Conservation (phyloP, 2,329 filamentous ascomycete species). For the Beauveria australis region DNA sequence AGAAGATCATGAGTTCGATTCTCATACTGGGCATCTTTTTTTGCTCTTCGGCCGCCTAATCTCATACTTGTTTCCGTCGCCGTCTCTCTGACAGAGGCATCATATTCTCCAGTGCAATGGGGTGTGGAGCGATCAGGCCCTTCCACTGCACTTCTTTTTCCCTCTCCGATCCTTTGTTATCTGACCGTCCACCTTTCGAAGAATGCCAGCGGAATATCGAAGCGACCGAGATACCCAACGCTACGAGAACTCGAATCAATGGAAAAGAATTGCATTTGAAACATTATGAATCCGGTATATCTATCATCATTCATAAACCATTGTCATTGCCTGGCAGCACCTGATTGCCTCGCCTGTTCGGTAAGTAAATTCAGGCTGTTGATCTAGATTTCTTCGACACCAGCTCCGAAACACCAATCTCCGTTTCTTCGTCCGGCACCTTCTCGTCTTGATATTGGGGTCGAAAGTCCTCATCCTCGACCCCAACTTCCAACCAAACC, state of each 20-base stretch:
- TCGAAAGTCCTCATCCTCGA: conserved; percentile 47
- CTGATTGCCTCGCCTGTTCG: neutral
- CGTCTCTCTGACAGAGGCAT: neutral
- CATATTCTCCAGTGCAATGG: too few species aligned
- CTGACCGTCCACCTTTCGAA: neutral
- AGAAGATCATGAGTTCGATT: conserved; percentile 24
- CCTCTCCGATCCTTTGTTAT: neutral
- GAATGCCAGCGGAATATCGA: neutral
- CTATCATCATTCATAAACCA: too few species aligned
- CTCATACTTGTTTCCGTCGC: neutral
- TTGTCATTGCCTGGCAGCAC: neutral
- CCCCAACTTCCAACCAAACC: conserved; percentile 68
- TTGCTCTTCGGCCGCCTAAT: conserved; percentile 5
- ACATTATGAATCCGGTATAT: neutral
- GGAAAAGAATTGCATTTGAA: neutral
- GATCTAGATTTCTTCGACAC: neutral
- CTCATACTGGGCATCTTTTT: conserved; percentile 19
- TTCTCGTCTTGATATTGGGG: conserved; percentile 35
- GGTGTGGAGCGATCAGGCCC: neutral
- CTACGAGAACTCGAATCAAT: neutral
- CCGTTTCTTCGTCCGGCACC: conserved; percentile 25
- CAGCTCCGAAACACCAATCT: conserved; percentile 5
- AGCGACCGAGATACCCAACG: neutral
- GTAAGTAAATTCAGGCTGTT: neutral
- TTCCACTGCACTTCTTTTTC: neutral